These are phyloP conservation scores for Wickerhamiella slavikovae DNA, from an alignment of 805 yeast species.

Conservation along the genomic window DNA sequence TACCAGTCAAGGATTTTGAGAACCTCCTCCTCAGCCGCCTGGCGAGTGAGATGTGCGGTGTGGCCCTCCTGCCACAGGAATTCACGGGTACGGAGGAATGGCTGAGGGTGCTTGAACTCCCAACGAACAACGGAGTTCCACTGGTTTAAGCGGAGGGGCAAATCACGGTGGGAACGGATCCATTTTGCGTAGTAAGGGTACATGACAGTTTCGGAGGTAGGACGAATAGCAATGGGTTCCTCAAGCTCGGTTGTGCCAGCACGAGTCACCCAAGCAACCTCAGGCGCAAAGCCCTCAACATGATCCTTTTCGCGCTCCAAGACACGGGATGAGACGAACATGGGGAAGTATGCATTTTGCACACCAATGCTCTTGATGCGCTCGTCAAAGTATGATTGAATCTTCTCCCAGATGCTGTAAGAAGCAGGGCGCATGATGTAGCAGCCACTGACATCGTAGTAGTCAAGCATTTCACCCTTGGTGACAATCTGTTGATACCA, in stretches of 20 bases:
- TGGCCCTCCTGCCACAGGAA: conserved; percentile 99
- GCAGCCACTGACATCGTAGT: conserved; percentile 97
- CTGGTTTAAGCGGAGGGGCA: conserved; percentile 90
- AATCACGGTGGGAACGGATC: conserved; percentile 95
- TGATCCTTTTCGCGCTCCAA: conserved; percentile 96
- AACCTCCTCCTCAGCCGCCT: conserved; percentile 71
- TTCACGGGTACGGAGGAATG: conserved; percentile 95
- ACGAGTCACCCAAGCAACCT: conserved; percentile 97
- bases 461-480: conserved; percentile 96
- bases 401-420: conserved; percentile 82
- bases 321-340: conserved; percentile 87
- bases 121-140: conserved; percentile 99
- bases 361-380: conserved; percentile 79
- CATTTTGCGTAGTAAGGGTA: conserved; percentile 98
- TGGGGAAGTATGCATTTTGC: conserved; percentile 90
- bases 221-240: conserved; percentile 97
- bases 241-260: conserved; percentile 91
- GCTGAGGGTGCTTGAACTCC: conserved; percentile 99
- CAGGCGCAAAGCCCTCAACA: conserved; percentile 98
- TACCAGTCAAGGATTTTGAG: conserved; percentile 70
- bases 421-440: conserved; percentile 94
- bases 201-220: conserved; percentile 99
- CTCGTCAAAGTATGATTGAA: conserved; percentile 69
- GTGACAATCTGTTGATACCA: conserved; percentile 96
- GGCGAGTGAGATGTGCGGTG: conserved; percentile 79